A percentile compares a stretch with the other conserved stretches of the same genome.
These are phyloP conservation scores for Boletus rex-veris DNA, from an alignment of 768 basidiomycete species.

Conservation along the genomic window DNA sequence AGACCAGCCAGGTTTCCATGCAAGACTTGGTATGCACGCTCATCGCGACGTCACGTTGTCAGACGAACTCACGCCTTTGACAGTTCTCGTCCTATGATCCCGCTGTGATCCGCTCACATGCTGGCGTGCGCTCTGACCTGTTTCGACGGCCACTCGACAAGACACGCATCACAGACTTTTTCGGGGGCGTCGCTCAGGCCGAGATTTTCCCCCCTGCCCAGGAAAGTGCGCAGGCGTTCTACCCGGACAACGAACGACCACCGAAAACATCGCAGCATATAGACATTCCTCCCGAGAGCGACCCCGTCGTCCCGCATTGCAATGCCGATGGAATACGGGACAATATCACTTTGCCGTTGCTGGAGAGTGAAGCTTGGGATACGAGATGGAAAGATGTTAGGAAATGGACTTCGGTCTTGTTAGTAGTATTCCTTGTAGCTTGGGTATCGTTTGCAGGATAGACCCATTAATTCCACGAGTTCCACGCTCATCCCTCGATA, in stretches of 20 bases:
- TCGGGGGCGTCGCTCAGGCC: conserved; percentile 83
- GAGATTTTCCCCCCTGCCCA: conserved; percentile 47
- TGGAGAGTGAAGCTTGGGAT: conserved; percentile 12
- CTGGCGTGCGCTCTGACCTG: conserved; percentile 86
- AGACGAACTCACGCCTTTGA: conserved; percentile 8
- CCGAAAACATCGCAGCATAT: not conserved
- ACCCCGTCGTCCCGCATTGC: not conserved
- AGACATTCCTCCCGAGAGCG: not conserved
- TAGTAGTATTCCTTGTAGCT: conserved; percentile 23
- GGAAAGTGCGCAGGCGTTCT: not conserved
- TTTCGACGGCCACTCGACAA: conserved; percentile 65
- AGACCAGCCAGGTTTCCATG: conserved; percentile 78
- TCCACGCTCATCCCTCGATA: too few relatives aligned
- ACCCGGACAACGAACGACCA: not conserved
- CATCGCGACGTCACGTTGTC: not conserved
- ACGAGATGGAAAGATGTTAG: conserved; percentile 22
- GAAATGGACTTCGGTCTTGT: conserved; percentile 29
- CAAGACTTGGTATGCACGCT: conserved; percentile 68
- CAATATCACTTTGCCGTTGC: not conserved
- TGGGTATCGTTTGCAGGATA: conserved; percentile 29
- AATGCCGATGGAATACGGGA: not conserved
- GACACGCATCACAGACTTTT: conserved; percentile 76
- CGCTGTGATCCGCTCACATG: conserved; percentile 71
- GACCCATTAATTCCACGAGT: not conserved
- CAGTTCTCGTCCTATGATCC: conserved; percentile 82